Evolutionary conservation across 2,329 filamentous ascomycete species (phyloP), one percentile per base, ranked within the genome.

Genomic region (Fusarium sp.): DNA sequence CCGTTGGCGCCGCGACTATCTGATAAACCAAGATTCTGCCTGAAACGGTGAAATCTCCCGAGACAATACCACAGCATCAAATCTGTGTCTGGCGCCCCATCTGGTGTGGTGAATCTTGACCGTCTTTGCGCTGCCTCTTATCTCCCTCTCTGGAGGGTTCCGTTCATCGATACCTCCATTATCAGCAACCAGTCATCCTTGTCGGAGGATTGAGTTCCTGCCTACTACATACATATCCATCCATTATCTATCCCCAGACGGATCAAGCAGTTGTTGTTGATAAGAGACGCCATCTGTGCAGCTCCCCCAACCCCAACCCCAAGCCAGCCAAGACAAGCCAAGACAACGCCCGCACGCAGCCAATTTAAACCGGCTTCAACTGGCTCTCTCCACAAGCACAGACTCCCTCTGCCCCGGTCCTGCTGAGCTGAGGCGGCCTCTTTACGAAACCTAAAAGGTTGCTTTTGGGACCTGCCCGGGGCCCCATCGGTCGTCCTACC

Each of bases 51-150:
- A 29, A 52, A 40, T 45, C 56, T 57, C 42, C 34, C 20, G 27
- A 67, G 38, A 69, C 38, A 62, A 27, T 54, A 27, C 31, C 45
- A 60, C 42, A 60, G 24, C 42, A 47, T 40, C 35, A 68, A 18
- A 61, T 63, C 52, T 62, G 38, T 54, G 22, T 57, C 24, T 62
- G 18, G 27, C 52, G 34, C 45, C 50, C 37, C 40, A 40, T 50
- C 57, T 61, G 45, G 22, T 66, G 70, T 67, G 70, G 66, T 71
- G 66, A 66, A 72, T 20, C 27, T 59, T 57, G 57, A 66, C 60
- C 34, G 29, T 50, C 37, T 62, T 47, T 66, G 42, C 42, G 42
- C 42, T 24, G 56, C 54, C 47, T 67, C 59, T 73, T 73, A 73
- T 73, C 67, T 72, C 58, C 29, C 50, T 34, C 50, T 38, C 34